phyloP scores from a whole-genome alignment of 345 rosid species.

The Lumnitzera racemosa region DNA sequence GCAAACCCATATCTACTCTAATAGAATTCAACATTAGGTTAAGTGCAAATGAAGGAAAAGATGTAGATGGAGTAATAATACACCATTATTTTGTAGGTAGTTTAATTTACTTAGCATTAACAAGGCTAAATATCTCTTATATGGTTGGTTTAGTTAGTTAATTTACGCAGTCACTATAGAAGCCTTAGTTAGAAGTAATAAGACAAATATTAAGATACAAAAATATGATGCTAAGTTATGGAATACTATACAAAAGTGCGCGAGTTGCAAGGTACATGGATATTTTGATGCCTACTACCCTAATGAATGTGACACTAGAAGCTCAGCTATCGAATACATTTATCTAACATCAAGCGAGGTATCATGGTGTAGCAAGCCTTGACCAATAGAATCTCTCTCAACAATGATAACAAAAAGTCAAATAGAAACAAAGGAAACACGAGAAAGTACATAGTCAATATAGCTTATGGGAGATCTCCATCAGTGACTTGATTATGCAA shows the following conservation, averaged over 20 bases:
- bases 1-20: not conserved
- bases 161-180: not conserved
- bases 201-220: not conserved
- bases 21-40: not conserved
- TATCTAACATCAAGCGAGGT: not conserved
- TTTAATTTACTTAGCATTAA: not conserved
- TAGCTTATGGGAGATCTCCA: too few species aligned
- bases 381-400: not conserved
- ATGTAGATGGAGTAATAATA: not conserved
- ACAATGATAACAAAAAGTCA: too few species aligned
- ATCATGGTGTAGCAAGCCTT: conserved; percentile 8
- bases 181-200: not conserved
- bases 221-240: not conserved
- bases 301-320: too few species aligned
- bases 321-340: too few species aligned
- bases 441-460: too few species aligned
- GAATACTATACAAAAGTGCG: not conserved
- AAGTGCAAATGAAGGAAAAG: not conserved
- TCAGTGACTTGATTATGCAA: too few species aligned
- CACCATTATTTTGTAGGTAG: not conserved
- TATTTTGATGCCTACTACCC: not conserved
- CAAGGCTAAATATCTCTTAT: not conserved
- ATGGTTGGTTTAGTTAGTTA: not conserved
- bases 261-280: not conserved
- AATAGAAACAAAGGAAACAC: too few species aligned